These are phyloP conservation scores for Pilaira anomala DNA, from an alignment of 192 early-diverging fungal genomes.

Conservation along the genomic window DNA sequence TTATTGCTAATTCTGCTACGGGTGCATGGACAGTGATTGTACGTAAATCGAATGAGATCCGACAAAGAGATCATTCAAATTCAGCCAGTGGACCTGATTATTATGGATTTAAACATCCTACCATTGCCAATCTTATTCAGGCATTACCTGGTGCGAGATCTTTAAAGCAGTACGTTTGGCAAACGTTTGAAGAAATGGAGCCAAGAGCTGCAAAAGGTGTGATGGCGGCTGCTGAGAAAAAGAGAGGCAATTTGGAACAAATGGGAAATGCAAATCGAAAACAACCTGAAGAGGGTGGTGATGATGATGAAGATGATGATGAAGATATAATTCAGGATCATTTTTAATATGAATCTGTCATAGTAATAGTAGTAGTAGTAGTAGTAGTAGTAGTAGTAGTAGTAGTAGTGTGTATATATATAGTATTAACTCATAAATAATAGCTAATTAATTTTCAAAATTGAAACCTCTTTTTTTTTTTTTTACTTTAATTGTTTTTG, in stretches of 20 bases:
- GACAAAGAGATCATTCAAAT: slow-evolving; percentile 74
- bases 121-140: slow-evolving; percentile 83
- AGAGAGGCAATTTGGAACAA: slow-evolving; percentile 35
- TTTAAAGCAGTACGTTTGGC: slow-evolving; percentile 72
- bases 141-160: slow-evolving; percentile 71
- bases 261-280: slow-evolving; percentile 35
- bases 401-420: background rate
- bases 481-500: no score
- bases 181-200: slow-evolving; percentile 65
- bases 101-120: slow-evolving; percentile 86
- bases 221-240: slow-evolving; percentile 38
- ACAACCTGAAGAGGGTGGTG: background rate
- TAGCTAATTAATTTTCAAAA: no score
- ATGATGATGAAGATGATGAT: slow-evolving; percentile 3
- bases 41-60: slow-evolving; percentile 73
- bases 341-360: background rate
- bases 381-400: no score
- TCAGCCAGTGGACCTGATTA: slow-evolving; percentile 88
- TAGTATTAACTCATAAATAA: no score
- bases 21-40: slow-evolving; percentile 89
- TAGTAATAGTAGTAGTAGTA: no score
- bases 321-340: slow-evolving; percentile 6
- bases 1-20: slow-evolving; percentile 75
- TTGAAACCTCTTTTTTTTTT: no score
- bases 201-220: slow-evolving; percentile 52